Evolutionary conservation across 73 alveolate genomes (phyloP).

Genomic region (Effrenium voratum): DNA sequence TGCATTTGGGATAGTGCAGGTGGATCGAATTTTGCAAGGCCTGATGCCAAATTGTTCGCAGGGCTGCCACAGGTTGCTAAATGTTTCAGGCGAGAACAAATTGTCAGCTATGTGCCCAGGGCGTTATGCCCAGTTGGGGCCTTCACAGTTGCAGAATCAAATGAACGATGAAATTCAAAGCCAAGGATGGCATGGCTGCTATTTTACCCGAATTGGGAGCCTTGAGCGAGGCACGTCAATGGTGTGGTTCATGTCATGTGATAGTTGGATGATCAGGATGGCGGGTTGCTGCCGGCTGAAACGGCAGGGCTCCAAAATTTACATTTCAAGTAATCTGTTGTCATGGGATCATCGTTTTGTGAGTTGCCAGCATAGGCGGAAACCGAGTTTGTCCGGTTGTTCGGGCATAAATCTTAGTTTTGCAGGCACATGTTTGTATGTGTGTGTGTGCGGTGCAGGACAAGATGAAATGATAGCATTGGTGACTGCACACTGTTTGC

Average conservation of each 20-base stretch:
- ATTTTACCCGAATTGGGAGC: constrained; percentile 24
- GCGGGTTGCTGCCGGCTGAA: too few species aligned
- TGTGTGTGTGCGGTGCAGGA: neutral
- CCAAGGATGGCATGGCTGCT: neutral
- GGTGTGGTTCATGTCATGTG: too few species aligned
- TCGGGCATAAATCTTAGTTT: neutral
- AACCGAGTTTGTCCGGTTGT: constrained; percentile 16
- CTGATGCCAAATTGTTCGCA: neutral
- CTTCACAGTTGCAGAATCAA: neutral
- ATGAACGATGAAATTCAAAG: neutral
- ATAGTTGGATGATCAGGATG: too few species aligned
- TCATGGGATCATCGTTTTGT: too few species aligned
- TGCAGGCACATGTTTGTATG: neutral
- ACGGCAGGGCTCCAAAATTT: too few species aligned
- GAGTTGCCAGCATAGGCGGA: too few species aligned
- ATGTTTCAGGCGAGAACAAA: neutral
- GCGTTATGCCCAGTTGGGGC: constrained; percentile 24
- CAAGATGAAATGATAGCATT: neutral
- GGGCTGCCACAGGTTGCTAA: neutral
- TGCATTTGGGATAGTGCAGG: neutral
- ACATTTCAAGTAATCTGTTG: too few species aligned
- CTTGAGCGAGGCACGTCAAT: too few species aligned
- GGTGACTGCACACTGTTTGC: too few species aligned
- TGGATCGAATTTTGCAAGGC: neutral
- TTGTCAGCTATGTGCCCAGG: constrained; percentile 3